These are phyloP conservation scores for Myxozyma mucilagina DNA, from an alignment of 805 yeast genomes.

Conservation along the genomic window DNA sequence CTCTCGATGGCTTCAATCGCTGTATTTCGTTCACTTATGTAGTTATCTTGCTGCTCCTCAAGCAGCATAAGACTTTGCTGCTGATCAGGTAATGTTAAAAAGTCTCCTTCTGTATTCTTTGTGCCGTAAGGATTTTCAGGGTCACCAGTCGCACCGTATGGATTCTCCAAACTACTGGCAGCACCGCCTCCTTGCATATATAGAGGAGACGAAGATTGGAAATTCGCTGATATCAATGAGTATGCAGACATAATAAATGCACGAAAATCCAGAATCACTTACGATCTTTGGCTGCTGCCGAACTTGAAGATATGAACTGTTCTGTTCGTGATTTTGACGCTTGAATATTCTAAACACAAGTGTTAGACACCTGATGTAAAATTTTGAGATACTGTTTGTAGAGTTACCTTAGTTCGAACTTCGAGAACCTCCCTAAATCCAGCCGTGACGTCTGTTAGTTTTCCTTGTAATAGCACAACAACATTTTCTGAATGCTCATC, in stretches of 20 bases:
- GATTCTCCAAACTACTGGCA: conserved; percentile 25
- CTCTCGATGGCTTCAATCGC: conserved; percentile 96
- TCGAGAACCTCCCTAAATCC: conserved; percentile 89
- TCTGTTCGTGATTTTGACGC: conserved; percentile 80
- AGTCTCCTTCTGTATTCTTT: conserved; percentile 44
- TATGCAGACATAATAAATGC: background rate
- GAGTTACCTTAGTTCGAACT: conserved; percentile 60
- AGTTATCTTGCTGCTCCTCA: conserved; percentile 77
- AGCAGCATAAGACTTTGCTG: conserved; percentile 77
- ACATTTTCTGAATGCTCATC: conserved; percentile 80
- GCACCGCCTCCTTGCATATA: conserved; percentile 30
- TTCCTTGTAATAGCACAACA: conserved; percentile 79
- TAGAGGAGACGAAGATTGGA: conserved; percentile 41
- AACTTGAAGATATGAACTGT: conserved; percentile 62
- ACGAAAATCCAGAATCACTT: conserved; percentile 10
- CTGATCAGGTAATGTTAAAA: conserved; percentile 77
- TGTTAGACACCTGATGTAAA: too few relatives aligned
- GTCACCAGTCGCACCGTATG: conserved; percentile 23
- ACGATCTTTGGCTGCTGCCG: conserved; percentile 36
- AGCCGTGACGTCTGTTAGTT: conserved; percentile 88
- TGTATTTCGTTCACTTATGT: conserved; percentile 76
- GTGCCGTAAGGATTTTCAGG: conserved; percentile 29
- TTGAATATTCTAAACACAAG: conserved; percentile 55
- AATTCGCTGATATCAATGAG: conserved; percentile 1
- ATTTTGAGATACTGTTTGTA: background rate